Evolutionary conservation across 305 asterid species (phyloP).

Genomic region (Solanum hybrid): DNA sequence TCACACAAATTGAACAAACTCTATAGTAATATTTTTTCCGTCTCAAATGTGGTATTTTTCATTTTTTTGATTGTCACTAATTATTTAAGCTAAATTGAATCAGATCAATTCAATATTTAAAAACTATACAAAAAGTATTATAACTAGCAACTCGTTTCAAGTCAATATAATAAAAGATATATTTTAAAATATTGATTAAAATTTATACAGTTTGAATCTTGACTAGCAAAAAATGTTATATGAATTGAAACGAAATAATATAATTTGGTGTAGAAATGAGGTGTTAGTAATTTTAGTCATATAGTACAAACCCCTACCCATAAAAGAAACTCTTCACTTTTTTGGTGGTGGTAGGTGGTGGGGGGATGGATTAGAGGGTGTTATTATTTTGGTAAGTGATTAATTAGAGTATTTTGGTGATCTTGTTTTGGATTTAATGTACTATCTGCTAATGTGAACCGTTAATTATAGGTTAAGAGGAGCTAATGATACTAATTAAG

Average conservation of each 20-base stretch:
- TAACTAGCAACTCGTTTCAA: background rate
- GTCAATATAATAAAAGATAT: background rate
- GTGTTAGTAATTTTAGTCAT: background rate
- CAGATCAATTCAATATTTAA: background rate
- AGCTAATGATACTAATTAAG: background rate
- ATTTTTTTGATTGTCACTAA: background rate
- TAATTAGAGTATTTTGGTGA: background rate
- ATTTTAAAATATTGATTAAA: background rate
- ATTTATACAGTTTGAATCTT: background rate
- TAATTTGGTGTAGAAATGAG: background rate
- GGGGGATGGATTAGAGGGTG: background rate
- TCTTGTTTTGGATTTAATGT: background rate
- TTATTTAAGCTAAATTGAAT: background rate
- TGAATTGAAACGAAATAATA: background rate
- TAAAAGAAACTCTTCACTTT: background rate
- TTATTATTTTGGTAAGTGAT: background rate
- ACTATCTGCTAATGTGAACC: background rate
- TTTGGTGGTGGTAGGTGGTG: background rate
- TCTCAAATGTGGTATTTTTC: background rate
- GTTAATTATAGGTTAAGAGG: background rate
- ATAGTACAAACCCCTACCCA: background rate
- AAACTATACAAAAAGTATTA: background rate
- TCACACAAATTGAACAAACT: background rate
- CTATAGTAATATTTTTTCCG: background rate
- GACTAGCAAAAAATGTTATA: background rate